Evolutionary conservation across 768 basidiomycete species (phyloP), one percentile per base, ranked within the genome.

Genomic region (Phanerodontia chrysosporium): DNA sequence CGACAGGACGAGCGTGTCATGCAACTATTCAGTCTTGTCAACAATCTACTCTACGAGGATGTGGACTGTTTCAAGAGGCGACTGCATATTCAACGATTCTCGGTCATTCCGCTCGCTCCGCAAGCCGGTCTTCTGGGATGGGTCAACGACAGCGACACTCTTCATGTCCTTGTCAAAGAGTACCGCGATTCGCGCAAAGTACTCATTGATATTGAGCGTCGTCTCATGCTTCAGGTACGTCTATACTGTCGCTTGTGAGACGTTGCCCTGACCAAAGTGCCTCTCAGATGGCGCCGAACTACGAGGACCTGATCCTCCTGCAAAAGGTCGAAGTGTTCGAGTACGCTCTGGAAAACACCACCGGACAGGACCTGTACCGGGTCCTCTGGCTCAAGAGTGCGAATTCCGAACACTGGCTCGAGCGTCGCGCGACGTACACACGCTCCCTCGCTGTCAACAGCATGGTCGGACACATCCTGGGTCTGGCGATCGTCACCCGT

Each of bases 281-380:
- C 16, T 12, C 16, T 18, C 2, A 98, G 95, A 98, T 98, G 96
- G 97, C 97, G 9, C 96, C 97, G 10, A 96, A 98, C 69, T 99
- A 98, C 72, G 96, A 98, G 72, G 92, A 88, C 66, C 77, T 98
- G 29, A 93, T 89, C 29, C 78, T 98, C 4, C 81, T 99, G 51
- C 96, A 99, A 71, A 99, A 99, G 77, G 92, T 99, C 42, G 97
- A 99, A 70, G 97, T 99, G 2, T 99, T 99, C 74, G 95, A 98
- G 72, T 98, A 98, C 66, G 95, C 97, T 6, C 79, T 98, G 45
- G 95, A 98, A 73, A 98, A 98, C 67, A 98, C 97, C 1, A 98
- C 95, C 0, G 97, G 97, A 1, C 97, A 98, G 73, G 97, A 99
- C 69, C 78, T 99, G 13, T 99, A 99, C 72, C 81, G 94, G 13